Conservation (phyloP, 1,139 yeast genomes). For the Debaryomycetaceae sp. region DNA sequence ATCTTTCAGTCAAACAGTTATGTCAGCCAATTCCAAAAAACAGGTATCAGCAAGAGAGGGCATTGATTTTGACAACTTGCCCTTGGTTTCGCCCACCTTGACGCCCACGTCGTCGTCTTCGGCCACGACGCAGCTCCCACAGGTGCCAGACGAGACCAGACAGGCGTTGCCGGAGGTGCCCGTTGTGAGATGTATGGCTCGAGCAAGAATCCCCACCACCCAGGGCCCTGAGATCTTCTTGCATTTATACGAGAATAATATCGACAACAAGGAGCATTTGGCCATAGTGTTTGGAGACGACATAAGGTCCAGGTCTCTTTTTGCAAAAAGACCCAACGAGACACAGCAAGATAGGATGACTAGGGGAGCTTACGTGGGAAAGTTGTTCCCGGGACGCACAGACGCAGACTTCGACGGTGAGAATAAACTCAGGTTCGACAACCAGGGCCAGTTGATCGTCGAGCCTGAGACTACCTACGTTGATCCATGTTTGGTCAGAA, state of each 20-base stretch:
- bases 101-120: conserved; percentile 22
- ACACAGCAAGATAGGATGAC: conserved; percentile 93
- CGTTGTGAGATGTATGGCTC: conserved; percentile 77
- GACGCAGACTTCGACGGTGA: conserved; percentile 61
- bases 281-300: conserved; percentile 97
- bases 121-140: conserved; percentile 17
- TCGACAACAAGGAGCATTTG: conserved; percentile 89
- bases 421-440: conserved; percentile 44
- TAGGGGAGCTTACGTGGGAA: conserved; percentile 93
- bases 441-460: conserved; percentile 47
- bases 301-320: conserved; percentile 73
- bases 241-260: conserved; percentile 80
- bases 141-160: conserved; percentile 18
- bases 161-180: conserved; percentile 43
- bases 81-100: conserved; percentile 35
- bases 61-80: conserved; percentile 22
- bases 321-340: conserved; percentile 59
- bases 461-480: conserved; percentile 32
- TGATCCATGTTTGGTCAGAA: conserved; percentile 61
- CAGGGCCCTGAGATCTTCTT: conserved; percentile 89
- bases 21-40: conserved; percentile 6
- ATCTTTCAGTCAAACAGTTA: background rate
- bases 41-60: conserved; percentile 6
- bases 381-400: conserved; percentile 78
- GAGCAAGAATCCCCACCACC: conserved; percentile 94